A percentile compares a stretch with the other conserved stretches of the same genome.
phyloP scores from a whole-genome alignment of 2,329 filamentous ascomycete genomes.

The Phaeoacremonium minimum region DNA sequence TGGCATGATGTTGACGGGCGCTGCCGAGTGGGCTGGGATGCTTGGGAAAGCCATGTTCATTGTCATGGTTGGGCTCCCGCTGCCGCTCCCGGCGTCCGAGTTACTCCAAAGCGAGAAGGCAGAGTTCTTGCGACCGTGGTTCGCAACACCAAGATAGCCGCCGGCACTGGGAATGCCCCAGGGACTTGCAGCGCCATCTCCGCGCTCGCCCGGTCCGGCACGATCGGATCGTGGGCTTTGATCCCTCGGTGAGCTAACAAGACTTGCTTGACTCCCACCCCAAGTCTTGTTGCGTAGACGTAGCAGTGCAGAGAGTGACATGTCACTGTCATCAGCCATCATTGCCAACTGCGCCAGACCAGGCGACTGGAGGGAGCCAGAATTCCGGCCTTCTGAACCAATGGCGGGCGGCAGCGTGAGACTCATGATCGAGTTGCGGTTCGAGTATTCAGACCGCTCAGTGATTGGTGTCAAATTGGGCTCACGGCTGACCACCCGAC shows the following conservation, averaged over 20 bases:
- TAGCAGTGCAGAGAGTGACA: conserved; percentile 69
- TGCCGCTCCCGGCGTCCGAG: conserved; percentile 39
- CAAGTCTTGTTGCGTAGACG: conserved; percentile 72
- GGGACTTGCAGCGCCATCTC: conserved; percentile 41
- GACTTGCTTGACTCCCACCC: conserved; percentile 74
- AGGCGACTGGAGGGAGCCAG: conserved; percentile 57
- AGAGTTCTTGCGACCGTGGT: conserved; percentile 44
- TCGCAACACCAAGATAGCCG: conserved; percentile 8
- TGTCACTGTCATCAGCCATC: conserved; percentile 63
- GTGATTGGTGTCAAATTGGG: conserved; percentile 95
- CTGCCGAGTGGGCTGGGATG: conserved; percentile 16
- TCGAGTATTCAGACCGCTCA: conserved; percentile 92
- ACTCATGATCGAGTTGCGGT: conserved; percentile 85
- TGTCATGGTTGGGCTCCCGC: conserved; percentile 48
- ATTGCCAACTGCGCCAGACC: conserved; percentile 73
- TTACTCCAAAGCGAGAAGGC: conserved; percentile 42
- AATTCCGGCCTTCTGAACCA: conserved; percentile 38
- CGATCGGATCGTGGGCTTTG: conserved; percentile 46
- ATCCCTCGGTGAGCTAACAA: conserved; percentile 53
- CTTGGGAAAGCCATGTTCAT: conserved; percentile 27
- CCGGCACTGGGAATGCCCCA: conserved; percentile 19
- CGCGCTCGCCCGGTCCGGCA: conserved; percentile 26
- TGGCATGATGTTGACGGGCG: conserved; percentile 9
- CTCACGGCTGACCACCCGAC: conserved; percentile 70
- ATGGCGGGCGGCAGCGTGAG: conserved; percentile 48